A percentile compares a stretch with the other conserved stretches of the same genome.
Evolutionary conservation across 148 eudicot species (phyloP).

Genomic region (Pouteria glomerata): DNA sequence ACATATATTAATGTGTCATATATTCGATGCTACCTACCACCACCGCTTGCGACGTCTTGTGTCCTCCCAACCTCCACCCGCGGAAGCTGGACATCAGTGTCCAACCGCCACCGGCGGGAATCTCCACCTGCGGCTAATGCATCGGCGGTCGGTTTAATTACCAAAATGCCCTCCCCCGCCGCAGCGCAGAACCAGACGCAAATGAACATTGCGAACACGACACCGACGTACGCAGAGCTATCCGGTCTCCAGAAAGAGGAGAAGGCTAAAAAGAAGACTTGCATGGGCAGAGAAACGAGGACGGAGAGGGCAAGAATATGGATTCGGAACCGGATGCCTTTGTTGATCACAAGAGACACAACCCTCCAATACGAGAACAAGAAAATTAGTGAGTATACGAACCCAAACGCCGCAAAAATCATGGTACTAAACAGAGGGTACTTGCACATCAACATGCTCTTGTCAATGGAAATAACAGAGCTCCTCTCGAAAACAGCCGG

Average conservation of each 20-base stretch:
- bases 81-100: not conserved
- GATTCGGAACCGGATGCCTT: slow-evolving; percentile 36
- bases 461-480: slow-evolving; percentile 21
- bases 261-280: slow-evolving; percentile 27
- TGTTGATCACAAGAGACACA: slow-evolving; percentile 54
- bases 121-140: slow-evolving; percentile 29
- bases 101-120: slow-evolving; percentile 1
- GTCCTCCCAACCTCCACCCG: not conserved
- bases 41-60: not conserved
- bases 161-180: slow-evolving; percentile 46
- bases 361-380: slow-evolving; percentile 53
- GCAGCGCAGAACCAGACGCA: slow-evolving; percentile 29
- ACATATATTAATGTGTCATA: no score
- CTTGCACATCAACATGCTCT: slow-evolving; percentile 35
- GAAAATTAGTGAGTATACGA: slow-evolving; percentile 31
- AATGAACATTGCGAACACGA: slow-evolving; percentile 28
- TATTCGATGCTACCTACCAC: not conserved
- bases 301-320: slow-evolving; percentile 33
- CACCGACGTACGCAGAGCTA: slow-evolving; percentile 17
- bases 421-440: slow-evolving; percentile 45
- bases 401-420: slow-evolving; percentile 36
- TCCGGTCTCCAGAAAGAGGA: slow-evolving; percentile 49
- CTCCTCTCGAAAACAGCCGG: slow-evolving; percentile 29
- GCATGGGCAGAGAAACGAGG: slow-evolving; percentile 31
- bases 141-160: slow-evolving; percentile 50